Conservation (phyloP, 805 yeast genomes). For the Pichia manshurica region DNA sequence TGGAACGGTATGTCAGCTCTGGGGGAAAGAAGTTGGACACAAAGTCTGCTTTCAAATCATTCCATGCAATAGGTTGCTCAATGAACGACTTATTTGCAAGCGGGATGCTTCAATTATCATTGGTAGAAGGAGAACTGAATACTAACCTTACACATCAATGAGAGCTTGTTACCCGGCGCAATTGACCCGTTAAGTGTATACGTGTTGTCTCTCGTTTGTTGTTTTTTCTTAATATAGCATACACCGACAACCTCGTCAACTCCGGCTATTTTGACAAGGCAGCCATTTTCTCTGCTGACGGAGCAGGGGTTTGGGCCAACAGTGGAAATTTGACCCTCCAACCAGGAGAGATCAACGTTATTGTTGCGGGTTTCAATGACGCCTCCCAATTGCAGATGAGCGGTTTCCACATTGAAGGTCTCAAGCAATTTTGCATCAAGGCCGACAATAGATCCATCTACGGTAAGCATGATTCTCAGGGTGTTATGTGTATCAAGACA, state of each 20-base stretch:
- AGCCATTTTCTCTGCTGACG: conserved; percentile 88
- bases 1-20: conserved; percentile 33
- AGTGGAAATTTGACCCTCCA: conserved; percentile 60
- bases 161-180: no score
- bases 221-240: conserved; percentile 47
- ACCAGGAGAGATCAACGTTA: conserved; percentile 62
- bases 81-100: no score
- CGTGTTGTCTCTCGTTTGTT: no score
- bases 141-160: no score
- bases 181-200: no score
- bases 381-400: conserved; percentile 73
- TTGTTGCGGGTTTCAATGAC: conserved; percentile 77
- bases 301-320: conserved; percentile 92
- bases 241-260: conserved; percentile 86
- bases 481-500: conserved; percentile 87
- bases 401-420: conserved; percentile 81
- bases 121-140: no score
- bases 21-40: no score
- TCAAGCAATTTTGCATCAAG: conserved; percentile 79
- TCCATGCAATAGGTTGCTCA: no score
- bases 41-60: no score
- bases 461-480: conserved; percentile 86
- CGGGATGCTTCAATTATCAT: no score
- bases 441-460: conserved; percentile 93
- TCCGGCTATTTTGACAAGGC: conserved; percentile 90